These are phyloP conservation scores for Posidonia oceanica DNA, from an alignment of 116 monocot genomes.

Conservation along the genomic window DNA sequence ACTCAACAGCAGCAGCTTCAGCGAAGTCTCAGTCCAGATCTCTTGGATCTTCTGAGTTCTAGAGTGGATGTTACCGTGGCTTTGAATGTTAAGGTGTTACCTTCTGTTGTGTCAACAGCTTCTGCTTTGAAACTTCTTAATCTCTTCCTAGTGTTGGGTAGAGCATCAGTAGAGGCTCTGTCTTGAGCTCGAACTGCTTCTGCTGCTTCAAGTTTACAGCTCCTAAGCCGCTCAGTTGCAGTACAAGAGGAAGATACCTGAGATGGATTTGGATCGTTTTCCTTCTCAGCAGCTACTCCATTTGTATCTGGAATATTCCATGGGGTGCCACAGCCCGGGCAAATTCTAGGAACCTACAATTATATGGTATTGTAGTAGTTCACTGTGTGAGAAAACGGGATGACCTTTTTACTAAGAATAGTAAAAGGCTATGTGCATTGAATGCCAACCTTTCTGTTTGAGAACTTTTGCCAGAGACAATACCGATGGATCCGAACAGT, in stretches of 20 bases:
- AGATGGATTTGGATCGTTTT: constrained; percentile 13
- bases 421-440: background rate
- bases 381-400: background rate
- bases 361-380: background rate
- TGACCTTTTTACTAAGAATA: background rate
- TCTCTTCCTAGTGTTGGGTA: constrained; percentile 14
- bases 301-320: constrained; percentile 27
- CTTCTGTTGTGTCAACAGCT: constrained; percentile 5
- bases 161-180: background rate
- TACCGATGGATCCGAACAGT: constrained; percentile 65
- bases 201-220: constrained; percentile 35
- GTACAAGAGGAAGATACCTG: constrained; percentile 7
- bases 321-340: constrained; percentile 51
- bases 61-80: background rate
- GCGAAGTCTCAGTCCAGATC: background rate
- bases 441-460: constrained; percentile 29
- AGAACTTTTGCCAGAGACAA: constrained; percentile 76
- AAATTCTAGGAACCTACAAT: constrained; percentile 45
- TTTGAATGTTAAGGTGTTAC: background rate
- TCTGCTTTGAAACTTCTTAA: constrained; percentile 33
- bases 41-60: constrained; percentile 7
- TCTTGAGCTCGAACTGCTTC: constrained; percentile 20
- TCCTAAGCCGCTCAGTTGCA: constrained; percentile 18
- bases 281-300: constrained; percentile 14
- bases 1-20: background rate